Conservation (phyloP, 495 filamentous ascomycete species). For the Friedmanniomyces simplex region DNA sequence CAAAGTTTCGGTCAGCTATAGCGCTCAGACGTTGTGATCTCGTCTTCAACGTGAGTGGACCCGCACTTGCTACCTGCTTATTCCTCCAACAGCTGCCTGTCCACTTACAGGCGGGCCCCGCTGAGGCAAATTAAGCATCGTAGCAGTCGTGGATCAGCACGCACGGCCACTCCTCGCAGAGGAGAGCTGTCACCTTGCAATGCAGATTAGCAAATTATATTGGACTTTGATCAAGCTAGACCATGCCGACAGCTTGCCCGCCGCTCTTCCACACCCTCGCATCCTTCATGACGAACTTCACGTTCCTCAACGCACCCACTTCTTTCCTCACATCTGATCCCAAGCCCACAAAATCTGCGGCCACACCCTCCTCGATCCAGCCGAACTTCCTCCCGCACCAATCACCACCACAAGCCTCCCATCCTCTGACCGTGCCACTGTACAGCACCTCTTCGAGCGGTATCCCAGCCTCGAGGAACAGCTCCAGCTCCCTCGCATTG, state of each 20-base stretch:
- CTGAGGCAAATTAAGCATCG: no score
- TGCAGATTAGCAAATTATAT: no score
- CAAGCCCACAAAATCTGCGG: conserved; percentile 40
- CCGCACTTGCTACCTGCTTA: no score
- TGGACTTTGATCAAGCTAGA: not conserved
- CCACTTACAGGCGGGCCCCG: no score
- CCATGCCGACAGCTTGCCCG: conserved; percentile 11
- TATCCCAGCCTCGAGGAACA: conserved; percentile 42
- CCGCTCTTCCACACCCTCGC: conserved; percentile 34
- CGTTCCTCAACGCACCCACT: conserved; percentile 33
- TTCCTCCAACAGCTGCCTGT: no score
- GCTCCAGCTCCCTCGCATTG: conserved; percentile 40
- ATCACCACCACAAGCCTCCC: conserved; percentile 43
- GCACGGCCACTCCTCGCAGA: no score
- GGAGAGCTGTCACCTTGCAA: no score
- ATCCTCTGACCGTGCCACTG: conserved; percentile 38
- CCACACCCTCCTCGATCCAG: conserved; percentile 36
- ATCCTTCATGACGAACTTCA: conserved; percentile 45
- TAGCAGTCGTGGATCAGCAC: no score
- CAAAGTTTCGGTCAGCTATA: no score
- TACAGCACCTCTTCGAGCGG: conserved; percentile 38
- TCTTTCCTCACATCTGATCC: conserved; percentile 27
- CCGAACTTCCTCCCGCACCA: conserved; percentile 41
- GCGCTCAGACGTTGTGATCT: no score
- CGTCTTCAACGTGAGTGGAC: no score